Percentiles rank a stretch among this genome's conserved stretches.
These are phyloP conservation scores for Paxillus involutus DNA, from an alignment of 768 basidiomycete genomes.

Conservation along the genomic window DNA sequence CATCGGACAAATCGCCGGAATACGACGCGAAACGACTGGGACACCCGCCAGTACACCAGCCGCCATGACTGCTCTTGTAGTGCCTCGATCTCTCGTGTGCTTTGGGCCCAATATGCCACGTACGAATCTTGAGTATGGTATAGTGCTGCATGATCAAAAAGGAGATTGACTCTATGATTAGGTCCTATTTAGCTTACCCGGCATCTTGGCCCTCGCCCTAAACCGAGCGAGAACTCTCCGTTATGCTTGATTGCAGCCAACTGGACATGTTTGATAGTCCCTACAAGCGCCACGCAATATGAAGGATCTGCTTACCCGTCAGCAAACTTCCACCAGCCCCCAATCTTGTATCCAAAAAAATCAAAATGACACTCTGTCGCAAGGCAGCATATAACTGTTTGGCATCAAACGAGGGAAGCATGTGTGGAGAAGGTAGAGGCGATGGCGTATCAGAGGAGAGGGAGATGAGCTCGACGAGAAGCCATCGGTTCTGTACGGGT, in stretches of 20 bases:
- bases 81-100: constrained; percentile 60
- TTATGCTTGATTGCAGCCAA: constrained; percentile 76
- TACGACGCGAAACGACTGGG: no score
- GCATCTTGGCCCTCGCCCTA: constrained; percentile 49
- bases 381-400: constrained; percentile 69
- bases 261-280: constrained; percentile 86
- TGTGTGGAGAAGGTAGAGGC: constrained; percentile 5
- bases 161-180: background rate
- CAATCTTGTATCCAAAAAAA: constrained; percentile 89
- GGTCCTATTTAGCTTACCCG: constrained; percentile 38
- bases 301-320: no score
- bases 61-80: constrained; percentile 52
- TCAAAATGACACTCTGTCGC: constrained; percentile 62
- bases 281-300: constrained; percentile 39
- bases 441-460: constrained; percentile 24
- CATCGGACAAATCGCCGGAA: no score
- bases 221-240: constrained; percentile 67
- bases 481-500: constrained; percentile 72
- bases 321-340: constrained; percentile 73
- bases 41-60: no score
- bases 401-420: constrained; percentile 42
- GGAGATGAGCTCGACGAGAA: constrained; percentile 81
- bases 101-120: constrained; percentile 55
- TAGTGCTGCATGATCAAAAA: constrained; percentile 33
- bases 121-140: constrained; percentile 56